A percentile compares a stretch with the other conserved stretches of the same genome.
Conservation (phyloP, 805 yeast species). For the Nakazawaea wyomingensis region DNA sequence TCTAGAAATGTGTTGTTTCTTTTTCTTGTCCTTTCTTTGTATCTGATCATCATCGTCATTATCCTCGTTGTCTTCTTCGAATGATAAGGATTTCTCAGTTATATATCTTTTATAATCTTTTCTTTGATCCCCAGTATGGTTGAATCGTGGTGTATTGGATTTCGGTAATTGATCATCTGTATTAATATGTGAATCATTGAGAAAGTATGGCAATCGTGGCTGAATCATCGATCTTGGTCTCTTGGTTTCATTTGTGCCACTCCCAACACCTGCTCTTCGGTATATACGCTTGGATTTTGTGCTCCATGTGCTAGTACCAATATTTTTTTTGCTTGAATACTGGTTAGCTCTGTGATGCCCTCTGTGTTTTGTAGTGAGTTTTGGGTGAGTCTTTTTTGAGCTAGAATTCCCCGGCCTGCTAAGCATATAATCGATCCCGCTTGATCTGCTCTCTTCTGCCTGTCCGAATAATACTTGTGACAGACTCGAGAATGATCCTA, state of each 20-base stretch:
- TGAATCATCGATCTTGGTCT: background rate
- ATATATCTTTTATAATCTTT: no score
- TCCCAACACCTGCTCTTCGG: background rate
- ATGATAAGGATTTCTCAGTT: background rate
- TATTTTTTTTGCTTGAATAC: background rate
- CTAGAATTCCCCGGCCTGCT: conserved; percentile 2
- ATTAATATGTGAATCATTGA: conserved; percentile 5
- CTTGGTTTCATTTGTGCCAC: background rate
- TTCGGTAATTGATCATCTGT: no score
- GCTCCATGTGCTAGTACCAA: conserved; percentile 5
- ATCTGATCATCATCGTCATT: no score
- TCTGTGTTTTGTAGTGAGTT: background rate
- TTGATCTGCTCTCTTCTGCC: conserved; percentile 22
- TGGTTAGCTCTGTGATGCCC: no score
- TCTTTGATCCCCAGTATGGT: background rate
- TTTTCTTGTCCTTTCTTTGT: background rate
- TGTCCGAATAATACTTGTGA: conserved; percentile 14
- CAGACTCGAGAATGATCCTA: conserved; percentile 5
- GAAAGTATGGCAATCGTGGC: background rate
- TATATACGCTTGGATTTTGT: conserved; percentile 1
- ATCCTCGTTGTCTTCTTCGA: no score
- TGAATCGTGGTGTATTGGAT: conserved; percentile 1
- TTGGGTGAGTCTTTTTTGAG: background rate
- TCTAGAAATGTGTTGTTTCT: background rate
- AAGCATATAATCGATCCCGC: conserved; percentile 26